Evolutionary conservation across 306 rosid genomes (phyloP).

Genomic region (Malus sieversii): DNA sequence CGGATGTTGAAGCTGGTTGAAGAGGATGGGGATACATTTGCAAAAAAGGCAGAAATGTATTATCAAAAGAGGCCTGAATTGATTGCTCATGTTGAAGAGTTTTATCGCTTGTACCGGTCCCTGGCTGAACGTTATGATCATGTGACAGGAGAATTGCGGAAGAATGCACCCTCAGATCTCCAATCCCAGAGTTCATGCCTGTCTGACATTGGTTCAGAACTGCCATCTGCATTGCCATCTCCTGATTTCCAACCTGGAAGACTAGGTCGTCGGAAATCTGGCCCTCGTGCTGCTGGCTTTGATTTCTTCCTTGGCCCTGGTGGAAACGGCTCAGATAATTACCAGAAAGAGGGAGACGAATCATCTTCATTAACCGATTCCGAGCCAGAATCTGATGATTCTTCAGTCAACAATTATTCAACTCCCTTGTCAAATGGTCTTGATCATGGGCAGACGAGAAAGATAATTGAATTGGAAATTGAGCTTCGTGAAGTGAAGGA

Average conservation of each 20-base stretch:
- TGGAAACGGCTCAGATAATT: constrained; percentile 49
- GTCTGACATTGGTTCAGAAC: constrained; percentile 68
- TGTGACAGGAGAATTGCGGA: constrained; percentile 73
- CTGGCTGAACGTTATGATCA: constrained; percentile 93
- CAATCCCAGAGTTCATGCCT: constrained; percentile 73
- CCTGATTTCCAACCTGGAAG: constrained; percentile 31
- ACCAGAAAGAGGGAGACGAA: constrained; percentile 76
- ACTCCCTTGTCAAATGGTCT: constrained; percentile 34
- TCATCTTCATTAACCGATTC: constrained; percentile 75
- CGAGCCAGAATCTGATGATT: constrained; percentile 84
- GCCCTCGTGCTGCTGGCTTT: constrained; percentile 87
- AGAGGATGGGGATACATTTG: constrained; percentile 93
- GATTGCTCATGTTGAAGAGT: constrained; percentile 80
- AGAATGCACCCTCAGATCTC: constrained; percentile 64
- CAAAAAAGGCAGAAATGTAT: constrained; percentile 95
- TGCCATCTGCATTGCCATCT: constrained; percentile 36
- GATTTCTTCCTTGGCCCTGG: constrained; percentile 85
- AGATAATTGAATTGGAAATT: constrained; percentile 64
- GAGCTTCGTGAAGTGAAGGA: constrained; percentile 77
- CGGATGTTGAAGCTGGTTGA: constrained; percentile 91
- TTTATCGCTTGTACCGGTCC: constrained; percentile 74
- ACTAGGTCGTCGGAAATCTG: constrained; percentile 39
- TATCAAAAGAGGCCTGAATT: constrained; percentile 90
- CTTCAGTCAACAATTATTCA: constrained; percentile 79
- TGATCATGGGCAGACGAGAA: constrained; percentile 51